Percentiles rank a stretch among this genome's conserved stretches.
Conservation (phyloP, 2,329 filamentous ascomycete genomes). For the Aspergillus aculeatinus region DNA sequence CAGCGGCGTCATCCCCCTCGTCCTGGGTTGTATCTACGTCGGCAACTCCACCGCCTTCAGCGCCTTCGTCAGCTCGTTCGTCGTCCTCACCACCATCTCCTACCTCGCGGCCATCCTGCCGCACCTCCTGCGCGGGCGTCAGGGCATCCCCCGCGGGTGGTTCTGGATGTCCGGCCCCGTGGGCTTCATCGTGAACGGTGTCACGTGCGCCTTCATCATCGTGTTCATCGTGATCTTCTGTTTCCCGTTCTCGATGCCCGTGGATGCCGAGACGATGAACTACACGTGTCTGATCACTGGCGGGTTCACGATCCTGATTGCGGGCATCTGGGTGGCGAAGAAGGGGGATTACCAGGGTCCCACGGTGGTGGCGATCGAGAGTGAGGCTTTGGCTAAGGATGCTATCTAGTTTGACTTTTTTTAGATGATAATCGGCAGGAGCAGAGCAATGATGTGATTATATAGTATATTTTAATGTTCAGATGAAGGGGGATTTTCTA, state of each 20-base stretch:
- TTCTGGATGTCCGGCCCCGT: conserved; percentile 50
- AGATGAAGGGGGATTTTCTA: too few species aligned
- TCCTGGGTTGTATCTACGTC: conserved; percentile 53
- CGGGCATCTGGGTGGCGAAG: conserved; percentile 37
- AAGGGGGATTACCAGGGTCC: conserved; percentile 23
- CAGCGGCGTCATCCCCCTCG: conserved; percentile 49
- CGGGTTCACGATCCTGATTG: conserved; percentile 48
- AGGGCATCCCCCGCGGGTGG: conserved; percentile 49
- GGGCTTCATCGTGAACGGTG: conserved; percentile 48
- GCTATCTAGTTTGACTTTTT: not conserved
- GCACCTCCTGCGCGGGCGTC: conserved; percentile 48
- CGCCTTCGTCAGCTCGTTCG: conserved; percentile 54
- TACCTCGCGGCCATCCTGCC: conserved; percentile 51
- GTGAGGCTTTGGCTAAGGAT: not conserved
- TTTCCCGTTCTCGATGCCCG: conserved; percentile 50
- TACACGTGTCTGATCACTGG: conserved; percentile 50
- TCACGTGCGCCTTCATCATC: conserved; percentile 50
- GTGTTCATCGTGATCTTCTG: conserved; percentile 56
- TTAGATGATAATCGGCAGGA: too few species aligned
- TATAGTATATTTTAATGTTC: too few species aligned
- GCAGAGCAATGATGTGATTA: too few species aligned
- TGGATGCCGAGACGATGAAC: conserved; percentile 49
- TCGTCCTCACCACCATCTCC: conserved; percentile 52
- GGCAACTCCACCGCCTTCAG: conserved; percentile 53
- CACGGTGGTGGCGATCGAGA: not conserved